Base-by-base conservation (phyloP, 2,329 filamentous ascomycete species). In the Cylindrodendrum hubeiense region DNA sequence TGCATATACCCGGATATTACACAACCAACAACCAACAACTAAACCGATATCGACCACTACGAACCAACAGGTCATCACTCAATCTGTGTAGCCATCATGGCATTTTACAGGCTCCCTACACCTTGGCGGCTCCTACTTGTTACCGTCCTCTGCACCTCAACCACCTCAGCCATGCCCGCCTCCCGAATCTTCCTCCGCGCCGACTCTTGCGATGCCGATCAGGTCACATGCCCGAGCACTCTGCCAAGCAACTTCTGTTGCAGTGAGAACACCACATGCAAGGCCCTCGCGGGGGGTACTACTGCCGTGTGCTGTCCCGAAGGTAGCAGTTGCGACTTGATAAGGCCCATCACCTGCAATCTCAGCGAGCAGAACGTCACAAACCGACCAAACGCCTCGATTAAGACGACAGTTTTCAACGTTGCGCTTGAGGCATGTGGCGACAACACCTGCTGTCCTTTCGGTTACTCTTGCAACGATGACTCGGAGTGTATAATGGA, bases 191-290 rank as follows among this genome's bases (percentile, higher is more conserved):
- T 86, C 69, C 72, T 76, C 61, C 81, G 85, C 60, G 77, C 79
- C 47, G 79, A 80, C 43, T 84, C 82, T 39, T 92, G 90, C 78
- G 79, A 84, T 41, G 83, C 85, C 37, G 70, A 77, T 54, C 85
- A 88, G 60, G 77, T 79, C 19, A 82, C 83, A 69, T 93, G 91
- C 75, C 79, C 85, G 24, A 75, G 79, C 28, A 82, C 80, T 30
- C 83, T 93, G 22, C 90, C 91, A 1, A 81, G 81, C 55, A 83
- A 86, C 75, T 93, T 94, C 76, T 94, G 91, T 82, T 95, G 92
- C 75, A 79, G 85, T 4, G 66, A 79, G 28, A 79, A 76, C 19
- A 80, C 84, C 7, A 83, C 75, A 3, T 95, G 92, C 79, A 81
- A 88, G 43, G 72, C 84, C 2, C 84, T 94, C 50, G 90, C 90